Evolutionary conservation across 495 filamentous ascomycete species (phyloP).

Genomic region (Acidomyces sp.): DNA sequence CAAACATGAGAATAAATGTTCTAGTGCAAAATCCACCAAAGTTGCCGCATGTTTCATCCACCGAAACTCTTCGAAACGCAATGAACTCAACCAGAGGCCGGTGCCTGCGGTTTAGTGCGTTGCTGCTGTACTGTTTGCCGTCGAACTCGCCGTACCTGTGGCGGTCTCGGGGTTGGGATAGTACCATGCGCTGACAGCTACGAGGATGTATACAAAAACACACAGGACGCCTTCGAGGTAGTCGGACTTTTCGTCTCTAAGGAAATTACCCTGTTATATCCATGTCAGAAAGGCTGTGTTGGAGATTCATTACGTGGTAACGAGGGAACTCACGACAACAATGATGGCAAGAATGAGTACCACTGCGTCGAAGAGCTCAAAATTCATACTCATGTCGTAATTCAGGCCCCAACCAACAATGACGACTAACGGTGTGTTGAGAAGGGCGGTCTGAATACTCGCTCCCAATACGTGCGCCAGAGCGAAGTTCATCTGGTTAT

Average conservation of each 20-base stretch:
- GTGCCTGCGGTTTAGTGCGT: too few species aligned
- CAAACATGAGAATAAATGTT: too few species aligned
- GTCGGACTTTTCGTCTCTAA: constrained; percentile 34
- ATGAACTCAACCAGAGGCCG: neutral
- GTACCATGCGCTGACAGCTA: constrained; percentile 48
- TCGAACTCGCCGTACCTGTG: constrained; percentile 3
- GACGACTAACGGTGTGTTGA: constrained; percentile 76
- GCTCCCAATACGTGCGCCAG: constrained; percentile 79
- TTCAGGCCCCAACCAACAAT: constrained; percentile 72
- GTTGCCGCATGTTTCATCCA: too few species aligned
- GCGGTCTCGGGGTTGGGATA: constrained; percentile 39
- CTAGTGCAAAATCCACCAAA: too few species aligned
- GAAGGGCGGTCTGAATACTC: constrained; percentile 77
- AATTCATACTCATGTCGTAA: constrained; percentile 64
- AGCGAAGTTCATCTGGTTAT: constrained; percentile 80
- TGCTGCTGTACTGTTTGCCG: neutral
- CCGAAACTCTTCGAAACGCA: neutral
- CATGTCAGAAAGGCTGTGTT: too few species aligned
- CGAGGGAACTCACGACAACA: too few species aligned
- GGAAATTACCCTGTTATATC: constrained; percentile 36
- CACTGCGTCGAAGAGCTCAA: constrained; percentile 80
- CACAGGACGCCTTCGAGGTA: constrained; percentile 43
- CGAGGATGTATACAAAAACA: constrained; percentile 53
- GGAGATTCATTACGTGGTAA: too few species aligned
- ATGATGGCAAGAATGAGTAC: constrained; percentile 76